These are phyloP conservation scores for Thermochaetoides dissita DNA, from an alignment of 2,329 filamentous ascomycete species.

Conservation along the genomic window DNA sequence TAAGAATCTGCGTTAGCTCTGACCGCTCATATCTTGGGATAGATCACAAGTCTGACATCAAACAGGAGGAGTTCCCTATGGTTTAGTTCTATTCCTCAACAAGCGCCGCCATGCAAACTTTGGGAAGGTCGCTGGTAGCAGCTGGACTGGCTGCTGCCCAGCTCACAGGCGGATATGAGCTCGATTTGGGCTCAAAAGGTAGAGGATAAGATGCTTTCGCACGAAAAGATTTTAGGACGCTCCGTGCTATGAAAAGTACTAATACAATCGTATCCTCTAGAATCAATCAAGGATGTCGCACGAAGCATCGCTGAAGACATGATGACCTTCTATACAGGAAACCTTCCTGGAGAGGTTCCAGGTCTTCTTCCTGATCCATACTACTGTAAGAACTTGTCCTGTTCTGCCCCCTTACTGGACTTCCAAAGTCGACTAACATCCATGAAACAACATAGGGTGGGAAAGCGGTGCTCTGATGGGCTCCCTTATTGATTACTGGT, in stretches of 20 bases:
- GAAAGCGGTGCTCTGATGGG: slow-evolving; percentile 60
- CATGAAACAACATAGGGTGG: slow-evolving; percentile 37
- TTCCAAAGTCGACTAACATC: too few relatives aligned
- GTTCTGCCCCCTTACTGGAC: too few relatives aligned
- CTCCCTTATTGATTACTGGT: slow-evolving; percentile 70
- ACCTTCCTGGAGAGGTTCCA: slow-evolving; percentile 35
- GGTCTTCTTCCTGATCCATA: slow-evolving; percentile 39
- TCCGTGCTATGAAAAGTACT: too few relatives aligned
- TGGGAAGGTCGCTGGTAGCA: slow-evolving; percentile 4
- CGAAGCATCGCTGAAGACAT: slow-evolving; percentile 38
- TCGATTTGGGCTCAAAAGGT: slow-evolving; percentile 16
- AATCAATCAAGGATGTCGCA: slow-evolving; percentile 34
- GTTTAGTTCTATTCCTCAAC: neutral
- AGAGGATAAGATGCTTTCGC: neutral
- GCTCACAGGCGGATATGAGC: slow-evolving; percentile 10
- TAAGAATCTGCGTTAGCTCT: too few relatives aligned
- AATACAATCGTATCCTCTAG: slow-evolving; percentile 19
- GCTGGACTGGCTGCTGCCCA: slow-evolving; percentile 7
- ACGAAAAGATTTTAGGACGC: too few relatives aligned
- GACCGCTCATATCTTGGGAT: too few relatives aligned
- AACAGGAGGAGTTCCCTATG: too few relatives aligned
- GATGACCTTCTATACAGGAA: slow-evolving; percentile 32
- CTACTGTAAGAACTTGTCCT: slow-evolving; percentile 27
- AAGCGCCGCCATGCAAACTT: slow-evolving; percentile 3
- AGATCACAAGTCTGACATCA: too few relatives aligned